phyloP scores from a whole-genome alignment of 371 early-diverging fungal species.

The Chytridium lagenaria region DNA sequence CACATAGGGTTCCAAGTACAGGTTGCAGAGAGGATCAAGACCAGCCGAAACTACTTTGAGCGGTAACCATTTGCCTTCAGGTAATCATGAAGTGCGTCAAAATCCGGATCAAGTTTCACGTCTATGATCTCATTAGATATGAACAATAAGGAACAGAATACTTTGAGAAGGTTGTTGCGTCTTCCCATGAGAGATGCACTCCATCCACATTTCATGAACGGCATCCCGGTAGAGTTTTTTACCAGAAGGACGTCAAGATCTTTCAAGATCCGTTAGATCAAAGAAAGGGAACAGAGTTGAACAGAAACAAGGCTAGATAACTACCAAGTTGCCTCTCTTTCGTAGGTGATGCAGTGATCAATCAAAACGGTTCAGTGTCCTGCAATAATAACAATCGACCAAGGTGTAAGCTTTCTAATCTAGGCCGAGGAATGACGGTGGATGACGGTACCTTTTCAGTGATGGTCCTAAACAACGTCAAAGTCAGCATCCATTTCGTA shows the following conservation, averaged over 20 bases:
- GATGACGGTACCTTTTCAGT: background rate
- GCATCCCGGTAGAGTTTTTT: constrained; percentile 41
- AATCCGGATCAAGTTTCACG: constrained; percentile 59
- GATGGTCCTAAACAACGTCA: constrained; percentile 9
- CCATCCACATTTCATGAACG: constrained; percentile 61
- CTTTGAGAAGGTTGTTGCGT: constrained; percentile 62
- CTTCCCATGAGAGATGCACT: constrained; percentile 66
- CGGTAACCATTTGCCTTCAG: constrained; percentile 48
- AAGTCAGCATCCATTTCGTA: too few relatives aligned
- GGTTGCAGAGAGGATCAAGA: constrained; percentile 50
- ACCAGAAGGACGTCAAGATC: constrained; percentile 38
- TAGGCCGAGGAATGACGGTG: background rate
- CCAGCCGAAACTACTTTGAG: constrained; percentile 64
- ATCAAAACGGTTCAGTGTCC: constrained; percentile 52
- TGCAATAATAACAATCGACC: constrained; percentile 23
- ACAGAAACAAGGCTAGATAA: too few relatives aligned
- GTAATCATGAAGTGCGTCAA: constrained; percentile 50
- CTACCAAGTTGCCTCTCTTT: background rate
- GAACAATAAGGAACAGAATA: too few relatives aligned
- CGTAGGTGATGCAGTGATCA: constrained; percentile 16
- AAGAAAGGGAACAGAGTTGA: background rate
- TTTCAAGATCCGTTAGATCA: background rate
- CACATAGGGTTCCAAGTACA: constrained; percentile 56
- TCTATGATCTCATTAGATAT: constrained; percentile 11
- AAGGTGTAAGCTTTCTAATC: background rate